Base-by-base conservation (phyloP, 306 rosid species). In the Clitoria ternatea region DNA sequence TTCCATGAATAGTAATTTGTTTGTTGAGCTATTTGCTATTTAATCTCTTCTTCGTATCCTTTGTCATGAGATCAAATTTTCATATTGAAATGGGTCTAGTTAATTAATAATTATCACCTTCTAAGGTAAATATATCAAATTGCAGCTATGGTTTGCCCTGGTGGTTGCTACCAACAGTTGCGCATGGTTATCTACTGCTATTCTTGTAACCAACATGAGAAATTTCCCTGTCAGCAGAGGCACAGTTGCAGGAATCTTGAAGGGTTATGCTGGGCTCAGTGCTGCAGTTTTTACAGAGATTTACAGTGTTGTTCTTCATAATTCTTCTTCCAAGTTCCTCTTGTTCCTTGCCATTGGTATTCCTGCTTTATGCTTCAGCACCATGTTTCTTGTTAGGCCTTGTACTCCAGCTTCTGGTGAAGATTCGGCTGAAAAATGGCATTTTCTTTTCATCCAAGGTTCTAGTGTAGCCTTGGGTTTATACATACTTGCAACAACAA, bases 171-270 rank as follows among this genome's bases (percentile, higher is more conserved):
- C 92, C 53, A 91, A 91, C 76, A 88, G 97, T 61, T 67, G 81
- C 67, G 90, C 97, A 14, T 91, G 97, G 97, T 77, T 91, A 61
- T 18, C 71, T 39, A 91, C 97, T 10, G 92, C 85, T 39, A 60
- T 91, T 43, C 84, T 91, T 57, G 97, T 91, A 7, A 88, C 97
- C 73, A 91, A 88, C 71, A 91, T 91, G 97, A 86, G 97, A 70
- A 91, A 88, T 77, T 88, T 91, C 78, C 96, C 96, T 24, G 48
- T 68, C 6, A 91, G 61, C 19, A 83, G 97, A 62, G 97, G 97
- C 61, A 81, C 89, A 0, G 97, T 91, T 49, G 97, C 92, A 0
- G 95, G 92, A 53, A 83, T 88, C 29, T 78, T 91, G 15, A 91
- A 91, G 74, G 97, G 90, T 55, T 91, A 91, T 69, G 85, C 82